Conservation (phyloP, 2,329 filamentous ascomycete genomes). For the Coniochaeta prunicola region DNA sequence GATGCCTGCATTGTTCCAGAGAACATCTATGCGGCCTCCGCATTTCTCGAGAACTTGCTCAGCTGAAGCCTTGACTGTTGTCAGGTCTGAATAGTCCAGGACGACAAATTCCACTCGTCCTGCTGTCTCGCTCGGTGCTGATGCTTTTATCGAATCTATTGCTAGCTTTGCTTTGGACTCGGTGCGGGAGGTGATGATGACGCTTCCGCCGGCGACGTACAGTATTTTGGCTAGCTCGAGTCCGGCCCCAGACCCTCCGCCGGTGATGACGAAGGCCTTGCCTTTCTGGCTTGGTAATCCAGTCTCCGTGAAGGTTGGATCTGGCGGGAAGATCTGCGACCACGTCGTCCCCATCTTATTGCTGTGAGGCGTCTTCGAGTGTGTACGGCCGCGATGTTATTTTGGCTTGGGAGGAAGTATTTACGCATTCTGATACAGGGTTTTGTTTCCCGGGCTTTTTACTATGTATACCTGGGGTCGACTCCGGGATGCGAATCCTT, state of each 20-base stretch:
- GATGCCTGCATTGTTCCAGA: constrained; percentile 32
- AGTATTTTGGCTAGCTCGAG: constrained; percentile 40
- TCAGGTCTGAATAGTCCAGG: constrained; percentile 28
- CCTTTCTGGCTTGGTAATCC: constrained; percentile 4
- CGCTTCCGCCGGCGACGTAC: constrained; percentile 39
- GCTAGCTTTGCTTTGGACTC: constrained; percentile 28
- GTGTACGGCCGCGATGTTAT: background rate
- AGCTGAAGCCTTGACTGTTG: constrained; percentile 17
- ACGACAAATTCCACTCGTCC: constrained; percentile 30
- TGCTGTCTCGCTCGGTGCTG: constrained; percentile 16
- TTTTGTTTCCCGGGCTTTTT: background rate
- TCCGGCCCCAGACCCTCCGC: constrained; percentile 28
- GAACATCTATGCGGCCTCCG: constrained; percentile 20
- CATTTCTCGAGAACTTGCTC: constrained; percentile 21
- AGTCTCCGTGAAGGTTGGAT: constrained; percentile 5
- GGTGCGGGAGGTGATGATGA: constrained; percentile 39
- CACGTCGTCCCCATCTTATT: background rate
- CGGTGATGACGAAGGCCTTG: constrained; percentile 35
- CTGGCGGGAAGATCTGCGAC: constrained; percentile 7
- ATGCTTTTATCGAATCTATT: constrained; percentile 29
- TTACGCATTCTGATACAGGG: background rate
- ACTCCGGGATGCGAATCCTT: background rate
- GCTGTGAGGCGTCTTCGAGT: background rate
- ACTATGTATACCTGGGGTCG: background rate
- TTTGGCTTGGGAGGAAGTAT: background rate